Evolutionary conservation across 1,139 yeast species (phyloP).

Genomic region (Kodamaea derodonti): DNA sequence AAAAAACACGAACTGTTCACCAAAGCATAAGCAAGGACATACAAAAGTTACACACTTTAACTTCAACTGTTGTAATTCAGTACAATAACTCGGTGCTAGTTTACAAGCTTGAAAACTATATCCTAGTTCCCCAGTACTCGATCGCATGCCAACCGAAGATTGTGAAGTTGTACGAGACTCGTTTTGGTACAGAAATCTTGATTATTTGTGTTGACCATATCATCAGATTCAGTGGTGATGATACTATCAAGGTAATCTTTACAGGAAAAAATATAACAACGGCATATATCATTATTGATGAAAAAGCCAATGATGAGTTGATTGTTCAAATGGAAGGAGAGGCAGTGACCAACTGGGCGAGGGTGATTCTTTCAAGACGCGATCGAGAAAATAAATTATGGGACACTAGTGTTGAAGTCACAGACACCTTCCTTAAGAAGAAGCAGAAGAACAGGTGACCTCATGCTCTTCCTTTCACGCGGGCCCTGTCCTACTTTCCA

Average conservation of each 20-base stretch:
- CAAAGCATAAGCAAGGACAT: background rate
- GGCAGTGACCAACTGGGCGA: background rate
- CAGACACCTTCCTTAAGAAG: constrained; percentile 25
- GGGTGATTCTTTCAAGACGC: background rate
- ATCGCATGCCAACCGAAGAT: constrained; percentile 1
- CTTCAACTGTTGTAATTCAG: constrained; percentile 1
- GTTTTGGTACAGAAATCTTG: constrained; percentile 3
- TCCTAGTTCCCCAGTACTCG: constrained; percentile 1
- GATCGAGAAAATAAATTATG: constrained; percentile 1
- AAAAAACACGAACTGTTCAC: background rate
- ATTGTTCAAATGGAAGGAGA: constrained; percentile 6
- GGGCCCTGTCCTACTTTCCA: too few species aligned
- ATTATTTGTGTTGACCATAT: constrained; percentile 11
- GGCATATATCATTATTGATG: constrained; percentile 7
- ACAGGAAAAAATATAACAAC: constrained; percentile 5
- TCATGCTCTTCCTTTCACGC: too few species aligned
- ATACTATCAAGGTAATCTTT: constrained; percentile 9
- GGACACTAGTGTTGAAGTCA: constrained; percentile 18
- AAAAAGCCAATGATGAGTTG: constrained; percentile 1
- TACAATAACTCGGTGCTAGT: constrained; percentile 5
- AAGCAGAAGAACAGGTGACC: background rate
- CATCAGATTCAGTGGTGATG: constrained; percentile 7
- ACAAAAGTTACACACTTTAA: background rate
- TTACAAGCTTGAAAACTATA: constrained; percentile 1
- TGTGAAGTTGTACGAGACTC: constrained; percentile 3